phyloP scores from a whole-genome alignment of 2,329 filamentous ascomycete species.

The Emergomyces pasteurianus region DNA sequence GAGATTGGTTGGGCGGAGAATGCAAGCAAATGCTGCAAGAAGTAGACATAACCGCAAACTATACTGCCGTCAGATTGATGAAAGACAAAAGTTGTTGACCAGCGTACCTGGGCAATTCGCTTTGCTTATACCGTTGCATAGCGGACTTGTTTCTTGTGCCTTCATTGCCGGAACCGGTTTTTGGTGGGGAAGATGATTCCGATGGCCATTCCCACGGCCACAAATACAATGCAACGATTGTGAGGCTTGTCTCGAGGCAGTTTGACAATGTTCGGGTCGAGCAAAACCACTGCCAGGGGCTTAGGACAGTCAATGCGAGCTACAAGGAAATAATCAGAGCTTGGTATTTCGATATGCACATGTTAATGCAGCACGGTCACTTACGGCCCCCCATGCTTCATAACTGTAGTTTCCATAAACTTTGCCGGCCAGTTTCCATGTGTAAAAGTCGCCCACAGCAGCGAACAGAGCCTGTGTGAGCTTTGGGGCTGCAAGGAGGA shows the following conservation, averaged over 20 bases:
- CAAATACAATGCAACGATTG: slow-evolving; percentile 61
- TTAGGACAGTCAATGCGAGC: slow-evolving; percentile 60
- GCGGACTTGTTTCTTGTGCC: background rate
- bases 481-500: slow-evolving; percentile 63
- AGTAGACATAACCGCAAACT: slow-evolving; percentile 52
- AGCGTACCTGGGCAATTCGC: slow-evolving; percentile 17
- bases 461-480: slow-evolving; percentile 66
- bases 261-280: slow-evolving; percentile 91
- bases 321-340: slow-evolving; percentile 25
- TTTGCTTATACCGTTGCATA: background rate
- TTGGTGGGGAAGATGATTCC: background rate
- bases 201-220: slow-evolving; percentile 73
- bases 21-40: slow-evolving; percentile 68
- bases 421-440: slow-evolving; percentile 66
- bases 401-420: slow-evolving; percentile 57
- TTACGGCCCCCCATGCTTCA: slow-evolving; percentile 58
- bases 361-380: slow-evolving; percentile 19
- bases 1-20: slow-evolving; percentile 79
- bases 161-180: slow-evolving; percentile 3
- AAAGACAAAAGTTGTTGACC: background rate
- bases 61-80: slow-evolving; percentile 22
- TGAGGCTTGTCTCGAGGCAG: slow-evolving; percentile 81
- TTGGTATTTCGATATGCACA: background rate
- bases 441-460: slow-evolving; percentile 70
- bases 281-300: slow-evolving; percentile 95